phyloP scores from a whole-genome alignment of 2,329 filamentous ascomycete genomes.

The Clathrospora elynae region DNA sequence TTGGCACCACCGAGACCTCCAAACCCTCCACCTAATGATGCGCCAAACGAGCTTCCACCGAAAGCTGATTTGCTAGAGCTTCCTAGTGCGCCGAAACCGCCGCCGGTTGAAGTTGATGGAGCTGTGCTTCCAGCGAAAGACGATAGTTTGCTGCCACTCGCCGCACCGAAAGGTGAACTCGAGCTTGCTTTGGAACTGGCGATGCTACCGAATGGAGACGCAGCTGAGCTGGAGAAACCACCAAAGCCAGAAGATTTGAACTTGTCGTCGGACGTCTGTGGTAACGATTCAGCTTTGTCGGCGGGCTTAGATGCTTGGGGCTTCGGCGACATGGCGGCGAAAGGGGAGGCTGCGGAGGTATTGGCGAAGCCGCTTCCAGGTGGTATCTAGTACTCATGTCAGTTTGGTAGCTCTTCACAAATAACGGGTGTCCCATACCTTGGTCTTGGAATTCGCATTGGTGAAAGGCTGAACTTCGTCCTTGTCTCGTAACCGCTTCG shows the following conservation, averaged over 20 bases:
- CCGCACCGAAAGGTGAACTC: slow-evolving; percentile 47
- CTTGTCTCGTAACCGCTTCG: slow-evolving; percentile 47
- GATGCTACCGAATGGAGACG: slow-evolving; percentile 46
- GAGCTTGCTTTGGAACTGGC: slow-evolving; percentile 20
- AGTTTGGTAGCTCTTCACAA: slow-evolving; percentile 5
- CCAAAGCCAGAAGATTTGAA: slow-evolving; percentile 60
- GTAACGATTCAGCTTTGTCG: slow-evolving; percentile 27
- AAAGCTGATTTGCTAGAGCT: slow-evolving; percentile 43
- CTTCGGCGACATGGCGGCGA: slow-evolving; percentile 52
- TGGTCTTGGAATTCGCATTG: slow-evolving; percentile 27
- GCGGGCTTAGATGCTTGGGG: slow-evolving; percentile 34
- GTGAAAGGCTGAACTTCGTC: slow-evolving; percentile 27
- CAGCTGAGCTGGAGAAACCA: slow-evolving; percentile 46
- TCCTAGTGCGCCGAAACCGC: slow-evolving; percentile 45
- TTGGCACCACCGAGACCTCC: slow-evolving; percentile 31
- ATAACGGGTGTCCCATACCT: slow-evolving; percentile 22
- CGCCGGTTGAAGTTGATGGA: slow-evolving; percentile 23
- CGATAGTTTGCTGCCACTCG: slow-evolving; percentile 30
- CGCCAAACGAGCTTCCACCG: slow-evolving; percentile 49
- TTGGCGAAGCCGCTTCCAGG: slow-evolving; percentile 53
- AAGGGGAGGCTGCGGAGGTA: slow-evolving; percentile 54
- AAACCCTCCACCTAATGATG: slow-evolving; percentile 46
- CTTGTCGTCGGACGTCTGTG: slow-evolving; percentile 51
- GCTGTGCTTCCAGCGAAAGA: slow-evolving; percentile 32
- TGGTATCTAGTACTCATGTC: slow-evolving; percentile 35